Evolutionary conservation across 306 rosid genomes (phyloP).

Genomic region (Arachis hypogaea): DNA sequence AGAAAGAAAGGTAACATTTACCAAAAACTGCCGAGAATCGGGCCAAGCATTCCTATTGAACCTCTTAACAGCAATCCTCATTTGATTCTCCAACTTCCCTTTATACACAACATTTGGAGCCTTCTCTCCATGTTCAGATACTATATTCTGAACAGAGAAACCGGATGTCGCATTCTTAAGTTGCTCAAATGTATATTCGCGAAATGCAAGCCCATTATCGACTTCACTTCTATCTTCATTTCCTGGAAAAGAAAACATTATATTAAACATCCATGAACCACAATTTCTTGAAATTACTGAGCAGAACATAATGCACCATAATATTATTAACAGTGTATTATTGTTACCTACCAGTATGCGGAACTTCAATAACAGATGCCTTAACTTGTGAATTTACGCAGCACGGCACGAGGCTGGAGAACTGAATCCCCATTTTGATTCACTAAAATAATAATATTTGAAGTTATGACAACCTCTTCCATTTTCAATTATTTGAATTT

Average conservation of each 20-base stretch:
- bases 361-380: conserved; percentile 73
- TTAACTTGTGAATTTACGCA: conserved; percentile 79
- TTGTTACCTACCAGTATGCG: conserved; percentile 56
- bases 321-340: conserved; percentile 6
- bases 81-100: conserved; percentile 83
- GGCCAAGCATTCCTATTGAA: conserved; percentile 89
- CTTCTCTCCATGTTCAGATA: conserved; percentile 86
- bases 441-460: conserved; percentile 26
- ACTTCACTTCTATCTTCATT: conserved; percentile 59
- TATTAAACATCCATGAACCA: conserved; percentile 20
- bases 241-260: conserved; percentile 54
- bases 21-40: conserved; percentile 78
- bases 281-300: conserved; percentile 5
- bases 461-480: conserved; percentile 30
- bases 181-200: conserved; percentile 71
- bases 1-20: conserved; percentile 23
- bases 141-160: conserved; percentile 82
- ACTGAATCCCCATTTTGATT: conserved; percentile 69
- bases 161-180: conserved; percentile 86
- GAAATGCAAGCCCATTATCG: conserved; percentile 55
- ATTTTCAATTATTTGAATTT: conserved; percentile 36
- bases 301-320: conserved; percentile 19
- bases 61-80: conserved; percentile 75
- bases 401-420: conserved; percentile 64
- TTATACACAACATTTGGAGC: conserved; percentile 88